Conservation (phyloP, 2,329 filamentous ascomycete species). For the Aspergillus calidoustus region DNA sequence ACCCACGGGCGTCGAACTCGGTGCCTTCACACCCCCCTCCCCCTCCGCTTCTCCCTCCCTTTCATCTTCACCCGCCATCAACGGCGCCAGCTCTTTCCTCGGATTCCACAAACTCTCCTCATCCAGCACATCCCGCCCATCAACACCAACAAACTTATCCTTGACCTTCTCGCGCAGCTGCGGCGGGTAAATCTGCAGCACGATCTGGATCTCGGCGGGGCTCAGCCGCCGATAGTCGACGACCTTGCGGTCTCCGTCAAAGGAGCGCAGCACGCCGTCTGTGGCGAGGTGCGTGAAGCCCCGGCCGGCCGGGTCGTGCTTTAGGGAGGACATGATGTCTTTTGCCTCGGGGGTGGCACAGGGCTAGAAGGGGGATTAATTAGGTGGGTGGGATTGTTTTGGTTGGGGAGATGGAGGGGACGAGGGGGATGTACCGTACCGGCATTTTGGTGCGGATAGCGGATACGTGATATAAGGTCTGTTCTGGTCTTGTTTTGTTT, state of each 20-base stretch:
- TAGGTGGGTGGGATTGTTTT: no score
- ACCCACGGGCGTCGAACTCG: no score
- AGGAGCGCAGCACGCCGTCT: slow-evolving; percentile 12
- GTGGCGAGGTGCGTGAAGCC: slow-evolving; percentile 15
- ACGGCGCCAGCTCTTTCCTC: background rate
- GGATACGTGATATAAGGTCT: no score
- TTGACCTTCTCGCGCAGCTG: background rate
- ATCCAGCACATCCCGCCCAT: slow-evolving; percentile 11
- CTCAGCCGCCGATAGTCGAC: slow-evolving; percentile 13
- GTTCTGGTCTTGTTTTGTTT: no score
- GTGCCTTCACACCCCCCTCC: no score
- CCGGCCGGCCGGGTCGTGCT: background rate
- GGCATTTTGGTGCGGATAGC: no score
- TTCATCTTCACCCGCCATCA: no score
- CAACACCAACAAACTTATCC: slow-evolving; percentile 3
- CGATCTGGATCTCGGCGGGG: slow-evolving; percentile 6
- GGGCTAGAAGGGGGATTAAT: no score
- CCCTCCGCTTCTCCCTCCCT: no score
- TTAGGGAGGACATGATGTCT: background rate
- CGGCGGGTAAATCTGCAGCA: background rate
- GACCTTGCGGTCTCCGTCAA: slow-evolving; percentile 10
- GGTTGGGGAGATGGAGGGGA: no score
- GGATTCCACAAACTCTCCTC: slow-evolving; percentile 8
- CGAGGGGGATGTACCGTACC: no score
- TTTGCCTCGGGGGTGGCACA: background rate